Conservation (phyloP, 805 yeast genomes). For the Ascoidea tarda region DNA sequence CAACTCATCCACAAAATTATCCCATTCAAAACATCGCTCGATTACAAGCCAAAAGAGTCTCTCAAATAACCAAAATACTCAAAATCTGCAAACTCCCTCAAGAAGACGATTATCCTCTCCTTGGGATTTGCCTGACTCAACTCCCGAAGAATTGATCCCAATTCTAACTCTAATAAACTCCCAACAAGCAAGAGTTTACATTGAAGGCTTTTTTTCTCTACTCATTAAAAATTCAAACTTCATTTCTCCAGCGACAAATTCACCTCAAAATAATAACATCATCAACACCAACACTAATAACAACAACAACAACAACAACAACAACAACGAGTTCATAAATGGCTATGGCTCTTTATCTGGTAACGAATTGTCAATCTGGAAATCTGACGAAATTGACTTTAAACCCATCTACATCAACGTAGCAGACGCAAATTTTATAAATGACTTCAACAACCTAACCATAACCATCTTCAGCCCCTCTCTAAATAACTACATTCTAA, state of each 20-base stretch:
- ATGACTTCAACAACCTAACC: conserved; percentile 1
- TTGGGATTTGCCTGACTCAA: neutral
- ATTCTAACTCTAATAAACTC: conserved; percentile 56
- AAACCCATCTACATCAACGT: conserved; percentile 40
- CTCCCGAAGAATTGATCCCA: conserved; percentile 57
- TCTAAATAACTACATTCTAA: conserved; percentile 12
- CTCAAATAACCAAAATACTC: neutral
- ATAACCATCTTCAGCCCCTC: conserved; percentile 8
- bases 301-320: neutral
- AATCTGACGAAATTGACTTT: conserved; percentile 20
- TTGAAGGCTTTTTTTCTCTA: conserved; percentile 29
- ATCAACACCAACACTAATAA: neutral
- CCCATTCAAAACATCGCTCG: neutral
- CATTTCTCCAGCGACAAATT: neutral
- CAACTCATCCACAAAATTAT: no score
- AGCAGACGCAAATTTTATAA: conserved; percentile 23
- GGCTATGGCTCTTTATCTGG: conserved; percentile 26
- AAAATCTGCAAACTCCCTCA: neutral
- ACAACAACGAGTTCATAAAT: conserved; percentile 19
- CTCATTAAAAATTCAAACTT: conserved; percentile 1
- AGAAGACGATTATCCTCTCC: neutral
- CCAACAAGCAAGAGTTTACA: conserved; percentile 55
- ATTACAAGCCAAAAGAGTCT: neutral
- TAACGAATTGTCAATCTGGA: conserved; percentile 37
- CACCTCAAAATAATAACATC: neutral